phyloP scores from a whole-genome alignment of 257 asterid species.

The Ilex aquifolium region DNA sequence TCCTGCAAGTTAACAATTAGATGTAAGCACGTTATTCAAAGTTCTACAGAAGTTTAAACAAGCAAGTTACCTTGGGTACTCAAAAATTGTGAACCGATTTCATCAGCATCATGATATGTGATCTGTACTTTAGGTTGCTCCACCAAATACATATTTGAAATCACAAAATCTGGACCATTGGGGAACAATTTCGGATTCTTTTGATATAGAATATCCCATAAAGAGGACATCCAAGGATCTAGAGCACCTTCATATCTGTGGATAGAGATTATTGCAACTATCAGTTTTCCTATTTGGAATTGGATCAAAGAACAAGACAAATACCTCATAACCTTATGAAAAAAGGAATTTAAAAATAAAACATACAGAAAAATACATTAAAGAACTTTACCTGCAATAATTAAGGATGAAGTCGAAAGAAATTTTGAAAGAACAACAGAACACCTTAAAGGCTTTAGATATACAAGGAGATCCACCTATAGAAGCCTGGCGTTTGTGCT shows the following conservation, averaged over 20 bases:
- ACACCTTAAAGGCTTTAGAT: too few relatives aligned
- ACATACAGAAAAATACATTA: not conserved
- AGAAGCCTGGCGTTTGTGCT: too few relatives aligned
- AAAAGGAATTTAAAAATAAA: too few relatives aligned
- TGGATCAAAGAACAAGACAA: not conserved
- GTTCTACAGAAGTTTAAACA: conserved; percentile 14
- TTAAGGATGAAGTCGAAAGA: not conserved
- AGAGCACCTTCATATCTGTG: conserved; percentile 91
- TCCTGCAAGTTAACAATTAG: too few relatives aligned
- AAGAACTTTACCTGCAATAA: not conserved
- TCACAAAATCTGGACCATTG: conserved; percentile 44
- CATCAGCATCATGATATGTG: conserved; percentile 44
- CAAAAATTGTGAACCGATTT: conserved; percentile 35
- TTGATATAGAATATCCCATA: conserved; percentile 66
- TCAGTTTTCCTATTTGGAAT: conserved; percentile 6
- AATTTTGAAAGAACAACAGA: too few relatives aligned
- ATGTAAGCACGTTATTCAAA: not conserved
- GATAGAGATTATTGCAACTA: conserved; percentile 14
- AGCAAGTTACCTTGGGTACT: conserved; percentile 42
- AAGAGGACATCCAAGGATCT: conserved; percentile 87
- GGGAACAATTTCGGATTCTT: conserved; percentile 53
- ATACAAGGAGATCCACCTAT: too few relatives aligned
- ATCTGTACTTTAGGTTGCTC: conserved; percentile 73
- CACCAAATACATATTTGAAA: conserved; percentile 36
- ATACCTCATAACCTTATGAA: not conserved